Conservation (phyloP, 176 grass and related monocot genomes). For the Oryza meyeriana region DNA sequence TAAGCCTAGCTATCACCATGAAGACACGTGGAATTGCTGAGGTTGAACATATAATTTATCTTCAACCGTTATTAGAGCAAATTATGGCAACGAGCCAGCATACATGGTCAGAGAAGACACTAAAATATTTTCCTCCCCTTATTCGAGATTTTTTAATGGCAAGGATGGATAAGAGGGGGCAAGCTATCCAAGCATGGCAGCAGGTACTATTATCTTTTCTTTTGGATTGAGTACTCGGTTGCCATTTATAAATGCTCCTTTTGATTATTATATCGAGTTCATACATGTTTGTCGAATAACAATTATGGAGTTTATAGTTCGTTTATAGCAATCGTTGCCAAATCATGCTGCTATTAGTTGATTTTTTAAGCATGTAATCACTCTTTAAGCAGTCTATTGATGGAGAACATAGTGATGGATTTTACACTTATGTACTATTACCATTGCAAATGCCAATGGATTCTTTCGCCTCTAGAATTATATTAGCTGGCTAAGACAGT, state of each 20-base stretch:
- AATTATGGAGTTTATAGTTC: not conserved
- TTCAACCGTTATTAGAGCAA: constrained; percentile 91
- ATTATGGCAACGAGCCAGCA: constrained; percentile 98
- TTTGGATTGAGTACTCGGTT: not conserved
- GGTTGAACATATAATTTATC: constrained; percentile 95
- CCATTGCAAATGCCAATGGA: not conserved
- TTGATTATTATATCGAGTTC: not conserved
- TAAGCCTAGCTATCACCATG: constrained; percentile 97
- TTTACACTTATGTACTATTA: not conserved
- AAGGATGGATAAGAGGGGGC: constrained; percentile 85
- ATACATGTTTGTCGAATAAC: constrained; percentile 3
- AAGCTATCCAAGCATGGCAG: constrained; percentile 92
- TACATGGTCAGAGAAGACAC: constrained; percentile 94
- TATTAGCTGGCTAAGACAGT: not conserved
- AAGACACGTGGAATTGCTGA: constrained; percentile 97
- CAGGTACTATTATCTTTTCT: constrained; percentile 49
- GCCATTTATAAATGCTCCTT: constrained; percentile 15
- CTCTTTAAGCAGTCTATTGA: not conserved
- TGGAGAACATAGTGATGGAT: not conserved
- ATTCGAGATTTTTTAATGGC: constrained; percentile 80
- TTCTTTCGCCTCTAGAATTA: constrained; percentile 25
- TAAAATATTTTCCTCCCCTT: constrained; percentile 75
- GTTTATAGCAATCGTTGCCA: not conserved
- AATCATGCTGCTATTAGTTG: not conserved
- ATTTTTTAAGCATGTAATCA: not conserved